phyloP scores from a whole-genome alignment of 257 asterid genomes.

The Thymus mandschuricus region DNA sequence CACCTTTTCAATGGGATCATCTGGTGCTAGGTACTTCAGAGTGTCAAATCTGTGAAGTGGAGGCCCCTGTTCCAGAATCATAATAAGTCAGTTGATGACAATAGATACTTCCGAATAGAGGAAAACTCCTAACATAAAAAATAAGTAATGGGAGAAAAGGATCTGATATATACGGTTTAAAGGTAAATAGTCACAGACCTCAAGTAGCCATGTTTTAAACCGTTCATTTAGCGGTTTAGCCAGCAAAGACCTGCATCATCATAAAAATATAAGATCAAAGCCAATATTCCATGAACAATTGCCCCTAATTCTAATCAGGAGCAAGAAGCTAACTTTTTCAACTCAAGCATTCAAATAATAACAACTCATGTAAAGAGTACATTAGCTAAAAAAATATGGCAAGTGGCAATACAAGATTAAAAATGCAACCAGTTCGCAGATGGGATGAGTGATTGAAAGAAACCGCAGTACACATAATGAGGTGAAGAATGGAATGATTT shows the following conservation, averaged over 20 bases:
- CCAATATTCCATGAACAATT: slow-evolving; percentile 5
- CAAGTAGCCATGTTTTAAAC: slow-evolving; percentile 55
- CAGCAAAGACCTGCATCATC: slow-evolving; percentile 59
- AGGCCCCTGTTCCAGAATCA: slow-evolving; percentile 61
- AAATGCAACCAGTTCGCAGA: slow-evolving; percentile 8
- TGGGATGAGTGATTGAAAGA: background rate
- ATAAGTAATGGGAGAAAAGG: background rate
- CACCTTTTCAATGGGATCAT: slow-evolving; percentile 62
- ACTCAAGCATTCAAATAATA: slow-evolving; percentile 13
- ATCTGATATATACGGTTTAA: background rate
- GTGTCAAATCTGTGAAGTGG: slow-evolving; percentile 72
- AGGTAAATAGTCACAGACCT: slow-evolving; percentile 52
- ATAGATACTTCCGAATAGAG: background rate
- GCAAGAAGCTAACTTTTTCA: slow-evolving; percentile 14
- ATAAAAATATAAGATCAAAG: slow-evolving; percentile 30
- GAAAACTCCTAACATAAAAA: slow-evolving; percentile 6
- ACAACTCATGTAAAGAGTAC: background rate
- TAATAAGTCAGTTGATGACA: slow-evolving; percentile 36
- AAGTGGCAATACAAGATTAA: slow-evolving; percentile 1
- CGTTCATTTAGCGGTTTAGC: slow-evolving; percentile 76
- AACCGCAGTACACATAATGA: slow-evolving; percentile 11
- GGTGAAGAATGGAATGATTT: slow-evolving; percentile 3
- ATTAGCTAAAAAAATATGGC: background rate
- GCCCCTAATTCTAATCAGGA: slow-evolving; percentile 3
- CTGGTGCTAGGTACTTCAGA: slow-evolving; percentile 74